Evolutionary conservation across 164 flowering plant genomes (phyloP).

Genomic region (Aristolochia californica): DNA sequence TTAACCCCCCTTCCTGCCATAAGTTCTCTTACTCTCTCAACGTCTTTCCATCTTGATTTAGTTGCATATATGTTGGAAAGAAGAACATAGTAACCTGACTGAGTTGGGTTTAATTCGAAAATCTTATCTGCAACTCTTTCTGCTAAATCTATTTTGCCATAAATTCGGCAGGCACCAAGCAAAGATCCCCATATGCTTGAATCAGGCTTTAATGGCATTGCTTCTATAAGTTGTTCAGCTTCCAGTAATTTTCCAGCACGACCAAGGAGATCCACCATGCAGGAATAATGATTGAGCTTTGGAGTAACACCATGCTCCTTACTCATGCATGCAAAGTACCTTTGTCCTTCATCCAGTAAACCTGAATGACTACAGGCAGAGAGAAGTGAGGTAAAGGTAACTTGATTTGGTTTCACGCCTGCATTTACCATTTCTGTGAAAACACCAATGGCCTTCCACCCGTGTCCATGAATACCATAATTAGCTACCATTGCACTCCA

Average conservation of each 20-base stretch:
- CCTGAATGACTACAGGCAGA: conserved; percentile 16
- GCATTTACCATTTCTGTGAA: conserved; percentile 9
- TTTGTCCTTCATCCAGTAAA: conserved; percentile 8
- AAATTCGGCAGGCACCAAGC: conserved; percentile 10
- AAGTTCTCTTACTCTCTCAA: conserved; percentile 11
- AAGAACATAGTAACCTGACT: conserved; percentile 13
- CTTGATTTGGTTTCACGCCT: conserved; percentile 10
- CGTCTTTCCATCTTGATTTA: conserved; percentile 13
- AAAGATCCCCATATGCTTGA: conserved; percentile 12
- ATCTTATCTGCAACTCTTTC: conserved; percentile 8
- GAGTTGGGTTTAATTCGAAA: conserved; percentile 8
- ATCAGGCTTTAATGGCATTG: conserved; percentile 11
- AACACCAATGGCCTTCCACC: conserved; percentile 5
- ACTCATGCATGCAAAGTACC: conserved; percentile 10
- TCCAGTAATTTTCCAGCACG: conserved; percentile 8
- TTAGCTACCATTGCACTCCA: conserved; percentile 12
- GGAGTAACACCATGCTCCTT: conserved; percentile 7
- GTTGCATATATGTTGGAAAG: conserved; percentile 14
- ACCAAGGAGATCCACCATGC: conserved; percentile 18
- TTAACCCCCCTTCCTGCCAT: conserved; percentile 8
- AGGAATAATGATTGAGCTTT: conserved; percentile 11
- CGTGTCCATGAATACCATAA: conserved; percentile 13
- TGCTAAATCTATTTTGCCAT: conserved; percentile 7
- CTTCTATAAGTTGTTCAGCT: conserved; percentile 11
- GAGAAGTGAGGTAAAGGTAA: conserved; percentile 9